Evolutionary conservation across 1,284 basidiomycete species (phyloP).

Genomic region (Boletellus sp.): DNA sequence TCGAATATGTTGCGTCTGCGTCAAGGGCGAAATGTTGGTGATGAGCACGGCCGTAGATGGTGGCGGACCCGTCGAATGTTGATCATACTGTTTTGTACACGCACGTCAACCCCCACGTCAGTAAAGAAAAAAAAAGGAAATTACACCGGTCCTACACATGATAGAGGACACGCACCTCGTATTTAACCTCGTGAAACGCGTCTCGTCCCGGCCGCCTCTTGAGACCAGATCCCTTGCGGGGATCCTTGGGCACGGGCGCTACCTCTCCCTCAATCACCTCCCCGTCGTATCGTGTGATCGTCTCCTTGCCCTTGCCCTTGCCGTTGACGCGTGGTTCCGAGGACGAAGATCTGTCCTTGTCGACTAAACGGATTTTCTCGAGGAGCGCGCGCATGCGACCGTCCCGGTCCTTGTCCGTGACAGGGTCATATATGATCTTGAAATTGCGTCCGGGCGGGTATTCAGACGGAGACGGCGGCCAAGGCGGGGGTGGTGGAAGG

Average conservation of each 20-base stretch:
- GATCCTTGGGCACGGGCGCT: constrained; percentile 49
- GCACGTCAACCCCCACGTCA: constrained; percentile 8
- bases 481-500: constrained; percentile 39
- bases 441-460: constrained; percentile 49
- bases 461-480: constrained; percentile 44
- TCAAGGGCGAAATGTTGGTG: constrained; percentile 69
- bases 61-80: constrained; percentile 69
- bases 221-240: constrained; percentile 45
- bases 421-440: constrained; percentile 63
- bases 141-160: background rate
- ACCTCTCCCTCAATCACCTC: constrained; percentile 50
- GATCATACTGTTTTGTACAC: constrained; percentile 60
- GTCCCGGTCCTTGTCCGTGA: constrained; percentile 46
- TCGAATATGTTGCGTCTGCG: constrained; percentile 63
- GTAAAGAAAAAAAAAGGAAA: constrained; percentile 3
- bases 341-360: constrained; percentile 30
- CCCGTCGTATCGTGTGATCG: constrained; percentile 54
- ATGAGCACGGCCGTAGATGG: constrained; percentile 78
- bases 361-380: constrained; percentile 46
- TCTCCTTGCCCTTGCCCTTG: constrained; percentile 62
- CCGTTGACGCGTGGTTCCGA: constrained; percentile 49
- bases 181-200: constrained; percentile 50
- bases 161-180: constrained; percentile 52
- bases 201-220: constrained; percentile 40
- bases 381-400: constrained; percentile 48